Evolutionary conservation across 2,329 filamentous ascomycete species (phyloP).

Genomic region (Periconia sp.): DNA sequence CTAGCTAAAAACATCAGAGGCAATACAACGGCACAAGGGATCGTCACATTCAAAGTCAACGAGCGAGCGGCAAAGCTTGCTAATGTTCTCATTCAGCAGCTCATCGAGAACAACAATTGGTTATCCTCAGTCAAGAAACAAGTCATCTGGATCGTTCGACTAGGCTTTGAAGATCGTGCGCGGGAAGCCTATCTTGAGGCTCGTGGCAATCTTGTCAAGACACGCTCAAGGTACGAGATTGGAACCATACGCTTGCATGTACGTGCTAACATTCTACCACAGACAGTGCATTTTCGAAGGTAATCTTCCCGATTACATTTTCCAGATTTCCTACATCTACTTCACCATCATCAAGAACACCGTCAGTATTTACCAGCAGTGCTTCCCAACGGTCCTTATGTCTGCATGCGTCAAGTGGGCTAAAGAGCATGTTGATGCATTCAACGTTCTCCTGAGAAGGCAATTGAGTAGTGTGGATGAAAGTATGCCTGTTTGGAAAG

Average conservation of each 20-base stretch:
- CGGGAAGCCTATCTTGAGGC: slow-evolving; percentile 85
- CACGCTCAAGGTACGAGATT: slow-evolving; percentile 72
- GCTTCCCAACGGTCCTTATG: slow-evolving; percentile 83
- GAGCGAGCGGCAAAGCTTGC: slow-evolving; percentile 81
- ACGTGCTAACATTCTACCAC: slow-evolving; percentile 26
- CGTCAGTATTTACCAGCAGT: slow-evolving; percentile 80
- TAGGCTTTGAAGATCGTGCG: slow-evolving; percentile 90
- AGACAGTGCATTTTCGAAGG: slow-evolving; percentile 96
- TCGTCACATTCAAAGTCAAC: slow-evolving; percentile 90
- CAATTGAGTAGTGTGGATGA: slow-evolving; percentile 87
- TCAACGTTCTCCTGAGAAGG: slow-evolving; percentile 80
- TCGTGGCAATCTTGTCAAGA: slow-evolving; percentile 77
- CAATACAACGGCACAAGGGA: slow-evolving; percentile 86
- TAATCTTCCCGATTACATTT: slow-evolving; percentile 90
- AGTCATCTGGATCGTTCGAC: slow-evolving; percentile 80
- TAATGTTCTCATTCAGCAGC: slow-evolving; percentile 74
- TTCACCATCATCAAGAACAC: slow-evolving; percentile 95
- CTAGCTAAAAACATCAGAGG: slow-evolving; percentile 82
- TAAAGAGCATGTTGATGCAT: slow-evolving; percentile 91
- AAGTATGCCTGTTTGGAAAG: slow-evolving; percentile 76
- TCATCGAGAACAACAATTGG: slow-evolving; percentile 79
- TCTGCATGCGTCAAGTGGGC: slow-evolving; percentile 97
- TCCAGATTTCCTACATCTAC: slow-evolving; percentile 93
- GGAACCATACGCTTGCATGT: too few species aligned
- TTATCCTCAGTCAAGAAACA: slow-evolving; percentile 79